A percentile compares a stretch with the other conserved stretches of the same genome.
phyloP scores from a whole-genome alignment of 169 alveolate species.

The Hepatocystis sp. region DNA sequence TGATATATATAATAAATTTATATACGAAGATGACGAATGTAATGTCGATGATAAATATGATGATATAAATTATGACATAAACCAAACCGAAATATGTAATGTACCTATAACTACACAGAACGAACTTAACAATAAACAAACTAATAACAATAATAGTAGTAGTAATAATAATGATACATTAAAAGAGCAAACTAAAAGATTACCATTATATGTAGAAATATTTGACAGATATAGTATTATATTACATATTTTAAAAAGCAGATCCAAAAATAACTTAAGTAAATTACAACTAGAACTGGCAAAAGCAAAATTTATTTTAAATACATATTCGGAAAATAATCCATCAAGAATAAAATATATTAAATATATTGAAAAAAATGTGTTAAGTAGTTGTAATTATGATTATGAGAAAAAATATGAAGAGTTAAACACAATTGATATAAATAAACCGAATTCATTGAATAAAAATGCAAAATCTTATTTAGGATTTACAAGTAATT shows the following conservation, averaged over 20 bases:
- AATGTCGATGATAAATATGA: conserved; percentile 1
- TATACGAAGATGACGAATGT: conserved; percentile 20
- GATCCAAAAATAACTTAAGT: conserved; percentile 86
- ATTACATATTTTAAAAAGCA: conserved; percentile 86
- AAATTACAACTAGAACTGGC: conserved; percentile 87
- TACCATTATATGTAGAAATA: conserved; percentile 79
- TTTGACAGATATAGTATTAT: conserved; percentile 89
- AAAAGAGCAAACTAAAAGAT: too few relatives aligned
- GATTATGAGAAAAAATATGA: conserved; percentile 29
- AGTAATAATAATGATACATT: too few relatives aligned
- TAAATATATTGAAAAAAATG: conserved; percentile 61
- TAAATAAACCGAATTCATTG: conserved; percentile 81
- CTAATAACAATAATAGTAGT: too few relatives aligned
- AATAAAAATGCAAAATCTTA: conserved; percentile 8
- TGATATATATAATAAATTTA: conserved; percentile 33
- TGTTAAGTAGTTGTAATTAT: conserved; percentile 26
- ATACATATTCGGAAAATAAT: conserved; percentile 85
- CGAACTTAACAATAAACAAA: too few relatives aligned
- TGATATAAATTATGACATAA: neutral
- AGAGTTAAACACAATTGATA: conserved; percentile 83
- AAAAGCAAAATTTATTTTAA: conserved; percentile 86
- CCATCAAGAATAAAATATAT: conserved; percentile 61
- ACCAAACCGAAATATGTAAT: too few relatives aligned
- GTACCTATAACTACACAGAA: too few relatives aligned
- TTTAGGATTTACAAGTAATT: conserved; percentile 78